Conservation (phyloP, 2,329 filamentous ascomycete species). For the Aspergillus caelatus region DNA sequence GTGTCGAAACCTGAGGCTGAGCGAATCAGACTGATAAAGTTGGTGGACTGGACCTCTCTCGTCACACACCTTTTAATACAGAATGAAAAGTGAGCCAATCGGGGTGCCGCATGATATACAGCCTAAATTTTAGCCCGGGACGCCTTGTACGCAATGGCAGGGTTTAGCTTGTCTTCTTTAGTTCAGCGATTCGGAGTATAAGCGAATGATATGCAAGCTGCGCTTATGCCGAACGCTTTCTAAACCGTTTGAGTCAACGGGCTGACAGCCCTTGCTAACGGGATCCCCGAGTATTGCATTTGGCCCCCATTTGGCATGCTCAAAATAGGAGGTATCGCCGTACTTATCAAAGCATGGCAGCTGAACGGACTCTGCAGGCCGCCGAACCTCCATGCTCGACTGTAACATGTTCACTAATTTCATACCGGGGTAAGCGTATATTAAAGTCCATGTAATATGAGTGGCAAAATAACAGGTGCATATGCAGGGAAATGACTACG, state of each 20-base stretch:
- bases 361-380: neutral
- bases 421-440: neutral
- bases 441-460: neutral
- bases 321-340: neutral
- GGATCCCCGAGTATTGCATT: neutral
- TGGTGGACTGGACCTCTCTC: neutral
- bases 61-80: neutral
- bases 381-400: neutral
- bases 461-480: neutral
- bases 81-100: neutral
- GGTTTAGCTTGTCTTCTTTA: neutral
- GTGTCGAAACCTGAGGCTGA: constrained; percentile 10
- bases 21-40: constrained; percentile 5
- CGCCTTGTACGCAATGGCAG: neutral
- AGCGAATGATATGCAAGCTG: constrained; percentile 1
- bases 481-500: neutral
- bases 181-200: neutral
- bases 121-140: neutral
- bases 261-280: neutral
- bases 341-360: neutral
- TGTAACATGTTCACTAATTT: neutral
- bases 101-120: neutral
- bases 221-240: neutral
- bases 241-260: neutral
- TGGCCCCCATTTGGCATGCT: neutral